phyloP scores from a whole-genome alignment of 495 filamentous ascomycete species.

The Lophiostoma macrostomum region DNA sequence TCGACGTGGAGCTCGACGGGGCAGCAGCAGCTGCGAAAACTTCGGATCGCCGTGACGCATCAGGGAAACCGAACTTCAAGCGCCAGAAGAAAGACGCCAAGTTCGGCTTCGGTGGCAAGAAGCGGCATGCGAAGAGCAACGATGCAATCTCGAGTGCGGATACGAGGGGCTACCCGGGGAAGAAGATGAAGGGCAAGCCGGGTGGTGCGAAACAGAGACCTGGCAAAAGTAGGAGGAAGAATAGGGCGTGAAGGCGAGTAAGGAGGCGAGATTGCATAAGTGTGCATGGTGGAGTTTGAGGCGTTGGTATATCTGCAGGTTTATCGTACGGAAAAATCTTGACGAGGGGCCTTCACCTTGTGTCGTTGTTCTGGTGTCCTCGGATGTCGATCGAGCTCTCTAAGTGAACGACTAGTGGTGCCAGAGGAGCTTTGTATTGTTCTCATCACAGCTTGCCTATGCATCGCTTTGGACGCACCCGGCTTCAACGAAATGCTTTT shows the following conservation, averaged over 20 bases:
- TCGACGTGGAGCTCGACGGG: constrained; percentile 83
- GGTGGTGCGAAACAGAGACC: constrained; percentile 47
- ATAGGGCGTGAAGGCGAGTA: constrained; percentile 24
- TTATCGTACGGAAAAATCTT: no score
- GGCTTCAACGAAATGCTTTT: no score
- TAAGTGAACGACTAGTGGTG: no score
- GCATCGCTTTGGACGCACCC: no score
- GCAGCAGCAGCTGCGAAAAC: neutral
- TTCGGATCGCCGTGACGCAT: constrained; percentile 6
- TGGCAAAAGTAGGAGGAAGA: constrained; percentile 64
- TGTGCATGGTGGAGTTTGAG: no score
- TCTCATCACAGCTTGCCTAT: no score
- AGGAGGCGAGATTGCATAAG: no score
- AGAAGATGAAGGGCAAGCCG: constrained; percentile 73
- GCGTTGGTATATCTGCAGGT: no score
- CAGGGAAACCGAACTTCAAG: constrained; percentile 57
- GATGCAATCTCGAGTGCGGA: constrained; percentile 78
- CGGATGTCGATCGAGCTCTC: no score
- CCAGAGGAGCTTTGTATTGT: no score
- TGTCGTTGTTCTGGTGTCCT: no score
- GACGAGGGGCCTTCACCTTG: no score
- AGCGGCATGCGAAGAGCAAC: constrained; percentile 80
- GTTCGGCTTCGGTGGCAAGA: constrained; percentile 94
- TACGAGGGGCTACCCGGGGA: constrained; percentile 69
- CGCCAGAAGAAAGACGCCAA: constrained; percentile 89